A percentile compares a stretch with the other conserved stretches of the same genome.
Evolutionary conservation across 306 rosid genomes (phyloP).

Genomic region (Dalbergia cochinchinensis): DNA sequence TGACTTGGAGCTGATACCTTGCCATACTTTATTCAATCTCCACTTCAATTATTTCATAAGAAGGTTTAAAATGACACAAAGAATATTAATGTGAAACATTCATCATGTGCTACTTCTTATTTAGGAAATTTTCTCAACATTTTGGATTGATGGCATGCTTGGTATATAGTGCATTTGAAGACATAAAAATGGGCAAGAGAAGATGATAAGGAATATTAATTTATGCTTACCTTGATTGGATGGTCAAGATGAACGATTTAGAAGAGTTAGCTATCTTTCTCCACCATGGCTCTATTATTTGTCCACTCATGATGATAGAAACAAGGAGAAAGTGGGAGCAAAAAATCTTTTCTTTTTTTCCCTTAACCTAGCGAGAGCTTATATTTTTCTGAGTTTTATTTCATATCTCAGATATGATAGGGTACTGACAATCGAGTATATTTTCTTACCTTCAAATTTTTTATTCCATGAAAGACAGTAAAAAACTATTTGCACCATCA

Average conservation of each 20-base stretch:
- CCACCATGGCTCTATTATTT: background rate
- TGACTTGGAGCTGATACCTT: slow-evolving; percentile 19
- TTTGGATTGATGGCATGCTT: slow-evolving; percentile 12
- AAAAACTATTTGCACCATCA: background rate
- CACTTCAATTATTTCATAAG: slow-evolving; percentile 28
- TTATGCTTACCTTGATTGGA: background rate
- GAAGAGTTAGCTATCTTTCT: background rate
- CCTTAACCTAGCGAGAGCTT: background rate
- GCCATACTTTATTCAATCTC: background rate
- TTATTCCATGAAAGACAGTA: background rate
- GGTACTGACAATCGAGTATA: background rate
- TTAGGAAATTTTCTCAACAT: background rate
- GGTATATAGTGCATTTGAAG: background rate
- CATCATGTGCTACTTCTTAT: background rate
- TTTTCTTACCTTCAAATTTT: background rate
- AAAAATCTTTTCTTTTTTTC: background rate
- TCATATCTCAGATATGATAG: background rate
- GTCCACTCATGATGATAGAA: background rate
- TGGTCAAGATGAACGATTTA: background rate
- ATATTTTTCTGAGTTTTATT: background rate
- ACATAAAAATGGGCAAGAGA: background rate
- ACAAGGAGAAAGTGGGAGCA: background rate
- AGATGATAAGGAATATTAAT: background rate
- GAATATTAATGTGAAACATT: slow-evolving; percentile 7
- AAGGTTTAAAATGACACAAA: background rate